phyloP scores from a whole-genome alignment of 148 eudicot species.

The Camellia granthamiana region DNA sequence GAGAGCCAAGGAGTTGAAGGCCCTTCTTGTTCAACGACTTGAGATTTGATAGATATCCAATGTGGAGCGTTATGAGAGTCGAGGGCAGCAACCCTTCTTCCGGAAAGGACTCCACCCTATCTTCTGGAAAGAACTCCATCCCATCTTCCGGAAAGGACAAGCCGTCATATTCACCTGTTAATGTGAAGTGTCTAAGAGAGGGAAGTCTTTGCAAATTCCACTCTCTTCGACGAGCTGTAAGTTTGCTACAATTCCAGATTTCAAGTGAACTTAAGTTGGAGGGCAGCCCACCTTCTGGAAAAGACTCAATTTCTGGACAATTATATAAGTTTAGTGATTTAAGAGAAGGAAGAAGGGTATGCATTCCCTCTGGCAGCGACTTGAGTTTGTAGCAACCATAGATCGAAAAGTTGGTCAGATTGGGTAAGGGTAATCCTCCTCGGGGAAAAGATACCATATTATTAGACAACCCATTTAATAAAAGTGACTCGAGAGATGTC shows the following conservation, averaged over 20 bases:
- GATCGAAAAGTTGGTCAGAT: not conserved
- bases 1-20: constrained; percentile 10
- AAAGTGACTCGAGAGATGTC: not conserved
- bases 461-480: too few species aligned
- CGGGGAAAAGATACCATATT: not conserved
- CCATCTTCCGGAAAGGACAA: not conserved
- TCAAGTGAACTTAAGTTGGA: not conserved
- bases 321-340: not conserved
- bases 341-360: constrained; percentile 10
- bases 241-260: not conserved
- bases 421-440: constrained; percentile 1
- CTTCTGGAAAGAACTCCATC: not conserved
- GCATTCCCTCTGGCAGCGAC: not conserved
- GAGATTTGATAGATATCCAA: not conserved
- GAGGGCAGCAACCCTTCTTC: constrained; percentile 6
- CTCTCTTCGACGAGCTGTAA: not conserved
- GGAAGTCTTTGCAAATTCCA: not conserved
- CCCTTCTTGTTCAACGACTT: not conserved
- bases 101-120: not conserved
- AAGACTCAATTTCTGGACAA: not conserved
- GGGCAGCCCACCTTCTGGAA: constrained; percentile 4
- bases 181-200: not conserved
- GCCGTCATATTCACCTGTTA: not conserved
- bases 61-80: not conserved
- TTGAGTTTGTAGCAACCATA: not conserved